Evolutionary conservation across 305 asterid species (phyloP).

Genomic region (Coffea humblotiana): DNA sequence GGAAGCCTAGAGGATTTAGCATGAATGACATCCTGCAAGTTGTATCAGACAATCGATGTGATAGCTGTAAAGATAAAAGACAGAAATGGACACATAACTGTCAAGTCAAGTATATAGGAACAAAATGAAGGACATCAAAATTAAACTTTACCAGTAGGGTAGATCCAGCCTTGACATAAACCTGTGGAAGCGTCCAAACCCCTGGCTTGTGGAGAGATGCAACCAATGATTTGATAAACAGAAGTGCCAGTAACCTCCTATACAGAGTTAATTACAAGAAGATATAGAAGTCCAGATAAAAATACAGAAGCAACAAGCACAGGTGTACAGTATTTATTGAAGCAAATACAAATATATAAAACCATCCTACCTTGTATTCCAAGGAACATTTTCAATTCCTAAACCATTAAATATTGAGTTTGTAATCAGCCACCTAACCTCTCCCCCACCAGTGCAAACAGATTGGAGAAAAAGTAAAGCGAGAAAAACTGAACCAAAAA

Average conservation of each 20-base stretch:
- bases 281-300: not conserved
- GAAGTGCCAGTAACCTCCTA: conserved; percentile 78
- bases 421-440: not conserved
- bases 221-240: conserved; percentile 48
- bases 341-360: not conserved
- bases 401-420: not conserved
- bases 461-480: not conserved
- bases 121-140: conserved; percentile 5
- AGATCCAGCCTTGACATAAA: conserved; percentile 74
- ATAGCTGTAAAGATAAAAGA: not conserved
- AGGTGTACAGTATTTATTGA: not conserved
- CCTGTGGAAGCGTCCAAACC: conserved; percentile 72
- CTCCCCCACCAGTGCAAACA: not conserved
- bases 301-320: not conserved
- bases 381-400: not conserved
- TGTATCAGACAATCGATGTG: conserved; percentile 11
- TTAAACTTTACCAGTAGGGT: conserved; percentile 57
- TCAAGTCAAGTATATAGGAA: not conserved
- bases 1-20: conserved; percentile 63
- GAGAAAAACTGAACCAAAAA: not conserved
- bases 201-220: conserved; percentile 56
- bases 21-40: conserved; percentile 77
- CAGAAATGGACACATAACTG: conserved; percentile 4
- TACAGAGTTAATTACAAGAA: conserved; percentile 23
- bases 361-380: not conserved